Percentiles rank a stretch among this genome's conserved stretches.
phyloP scores from a whole-genome alignment of 1,139 yeast genomes.

The Hansenula anomala region DNA sequence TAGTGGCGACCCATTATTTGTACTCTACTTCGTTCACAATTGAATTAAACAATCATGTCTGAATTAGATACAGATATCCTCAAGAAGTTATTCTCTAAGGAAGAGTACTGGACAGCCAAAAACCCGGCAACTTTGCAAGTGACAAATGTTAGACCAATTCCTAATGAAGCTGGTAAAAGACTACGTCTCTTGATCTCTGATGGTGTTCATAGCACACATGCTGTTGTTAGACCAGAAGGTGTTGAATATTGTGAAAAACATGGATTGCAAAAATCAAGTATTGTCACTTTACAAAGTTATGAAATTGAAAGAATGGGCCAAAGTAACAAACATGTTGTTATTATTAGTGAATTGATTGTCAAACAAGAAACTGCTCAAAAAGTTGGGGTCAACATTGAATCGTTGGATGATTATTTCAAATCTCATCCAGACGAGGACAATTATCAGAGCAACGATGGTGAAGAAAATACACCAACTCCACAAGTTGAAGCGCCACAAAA shows the following conservation, averaged over 20 bases:
- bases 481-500: slow-evolving; percentile 15
- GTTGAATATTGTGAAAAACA: slow-evolving; percentile 45
- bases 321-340: slow-evolving; percentile 48
- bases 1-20: background rate
- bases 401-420: slow-evolving; percentile 49
- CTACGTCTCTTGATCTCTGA: slow-evolving; percentile 59
- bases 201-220: slow-evolving; percentile 59
- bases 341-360: slow-evolving; percentile 49
- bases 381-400: slow-evolving; percentile 34
- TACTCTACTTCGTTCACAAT: background rate
- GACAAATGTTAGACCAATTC: slow-evolving; percentile 41
- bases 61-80: slow-evolving; percentile 14
- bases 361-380: slow-evolving; percentile 38
- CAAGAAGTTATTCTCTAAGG: slow-evolving; percentile 15
- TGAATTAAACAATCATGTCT: background rate
- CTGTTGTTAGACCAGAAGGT: slow-evolving; percentile 58
- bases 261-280: slow-evolving; percentile 37
- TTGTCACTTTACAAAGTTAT: slow-evolving; percentile 22
- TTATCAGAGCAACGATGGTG: slow-evolving; percentile 23
- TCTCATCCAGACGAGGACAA: slow-evolving; percentile 51
- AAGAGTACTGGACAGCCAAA: slow-evolving; percentile 11
- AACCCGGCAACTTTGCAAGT: slow-evolving; percentile 42
- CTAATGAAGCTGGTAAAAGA: slow-evolving; percentile 41
- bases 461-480: slow-evolving; percentile 20
- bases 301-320: slow-evolving; percentile 40